Conservation (phyloP, 164 flowering plant genomes). For the Vitis rupestris region DNA sequence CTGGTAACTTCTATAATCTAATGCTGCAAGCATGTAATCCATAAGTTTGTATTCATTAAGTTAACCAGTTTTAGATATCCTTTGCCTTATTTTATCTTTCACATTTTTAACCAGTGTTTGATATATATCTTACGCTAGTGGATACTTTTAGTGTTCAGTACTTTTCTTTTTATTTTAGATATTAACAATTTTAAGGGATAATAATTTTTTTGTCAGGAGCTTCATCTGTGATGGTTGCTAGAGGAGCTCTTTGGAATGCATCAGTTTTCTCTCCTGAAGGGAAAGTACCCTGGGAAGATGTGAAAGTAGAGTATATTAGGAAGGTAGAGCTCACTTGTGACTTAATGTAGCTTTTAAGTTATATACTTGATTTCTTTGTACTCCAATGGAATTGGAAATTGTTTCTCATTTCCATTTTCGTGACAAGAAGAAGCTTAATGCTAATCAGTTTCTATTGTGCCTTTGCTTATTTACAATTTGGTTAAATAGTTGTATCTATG, state of each 20-base stretch:
- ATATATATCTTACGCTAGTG: too few relatives aligned
- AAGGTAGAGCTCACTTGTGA: constrained; percentile 43
- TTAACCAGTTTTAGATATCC: too few relatives aligned
- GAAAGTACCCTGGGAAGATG: constrained; percentile 71
- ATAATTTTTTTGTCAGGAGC: constrained; percentile 48
- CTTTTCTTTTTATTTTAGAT: background rate
- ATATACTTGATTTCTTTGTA: background rate
- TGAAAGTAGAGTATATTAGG: constrained; percentile 72
- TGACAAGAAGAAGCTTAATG: background rate
- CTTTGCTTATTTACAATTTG: background rate
- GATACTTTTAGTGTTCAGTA: too few relatives aligned
- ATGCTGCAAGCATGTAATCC: too few relatives aligned
- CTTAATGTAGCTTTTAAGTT: too few relatives aligned
- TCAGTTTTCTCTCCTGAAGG: constrained; percentile 76
- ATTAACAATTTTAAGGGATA: background rate
- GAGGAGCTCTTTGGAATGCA: constrained; percentile 97
- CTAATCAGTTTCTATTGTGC: background rate
- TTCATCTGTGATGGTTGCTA: constrained; percentile 88
- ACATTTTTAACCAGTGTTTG: background rate
- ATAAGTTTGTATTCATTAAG: too few relatives aligned
- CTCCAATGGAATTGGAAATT: background rate
- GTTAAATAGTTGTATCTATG: background rate
- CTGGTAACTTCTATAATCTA: too few relatives aligned
- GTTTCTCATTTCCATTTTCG: background rate
- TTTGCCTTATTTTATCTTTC: background rate